A percentile compares a stretch with the other conserved stretches of the same genome.
Conservation (phyloP, 140 eudicot genomes). For the Artemisia princeps region DNA sequence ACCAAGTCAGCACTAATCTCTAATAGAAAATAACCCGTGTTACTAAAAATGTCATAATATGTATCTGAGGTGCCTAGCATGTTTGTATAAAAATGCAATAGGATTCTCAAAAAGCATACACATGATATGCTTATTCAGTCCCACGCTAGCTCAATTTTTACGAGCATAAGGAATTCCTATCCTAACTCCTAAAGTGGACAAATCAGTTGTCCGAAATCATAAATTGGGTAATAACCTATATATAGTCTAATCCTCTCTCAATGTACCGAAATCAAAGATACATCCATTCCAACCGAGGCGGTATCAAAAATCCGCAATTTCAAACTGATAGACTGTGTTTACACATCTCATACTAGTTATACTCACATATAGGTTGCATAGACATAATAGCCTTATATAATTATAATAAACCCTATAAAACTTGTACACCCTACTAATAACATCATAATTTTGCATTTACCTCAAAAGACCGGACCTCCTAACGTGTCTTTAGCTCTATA, state of each 20-base stretch:
- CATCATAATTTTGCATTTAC: background rate
- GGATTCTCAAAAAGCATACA: background rate
- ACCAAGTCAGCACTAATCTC: slow-evolving; percentile 12
- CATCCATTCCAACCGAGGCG: slow-evolving; percentile 11
- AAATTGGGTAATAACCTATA: slow-evolving; percentile 6
- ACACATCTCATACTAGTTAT: background rate
- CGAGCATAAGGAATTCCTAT: background rate
- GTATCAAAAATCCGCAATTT: slow-evolving; percentile 7
- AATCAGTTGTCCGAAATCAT: background rate
- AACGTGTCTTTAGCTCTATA: slow-evolving; percentile 11
- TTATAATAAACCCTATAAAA: slow-evolving; percentile 11
- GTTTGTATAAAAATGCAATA: slow-evolving; percentile 3
- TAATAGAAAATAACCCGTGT: background rate
- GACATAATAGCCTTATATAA: background rate
- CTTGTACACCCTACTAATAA: slow-evolving; percentile 1
- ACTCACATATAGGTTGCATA: background rate
- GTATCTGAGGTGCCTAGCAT: slow-evolving; percentile 2
- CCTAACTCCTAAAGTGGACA: slow-evolving; percentile 15
- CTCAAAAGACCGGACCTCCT: slow-evolving; percentile 1
- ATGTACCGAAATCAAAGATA: slow-evolving; percentile 12
- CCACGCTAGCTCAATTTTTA: background rate
- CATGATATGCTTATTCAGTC: slow-evolving; percentile 6
- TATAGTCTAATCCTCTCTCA: slow-evolving; percentile 6
- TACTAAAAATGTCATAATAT: background rate
- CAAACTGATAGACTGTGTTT: slow-evolving; percentile 5